Percentiles rank a stretch among this genome's conserved stretches.
Evolutionary conservation across 2,329 filamentous ascomycete genomes (phyloP).

Genomic region (Pseudogymnoascus sp.): DNA sequence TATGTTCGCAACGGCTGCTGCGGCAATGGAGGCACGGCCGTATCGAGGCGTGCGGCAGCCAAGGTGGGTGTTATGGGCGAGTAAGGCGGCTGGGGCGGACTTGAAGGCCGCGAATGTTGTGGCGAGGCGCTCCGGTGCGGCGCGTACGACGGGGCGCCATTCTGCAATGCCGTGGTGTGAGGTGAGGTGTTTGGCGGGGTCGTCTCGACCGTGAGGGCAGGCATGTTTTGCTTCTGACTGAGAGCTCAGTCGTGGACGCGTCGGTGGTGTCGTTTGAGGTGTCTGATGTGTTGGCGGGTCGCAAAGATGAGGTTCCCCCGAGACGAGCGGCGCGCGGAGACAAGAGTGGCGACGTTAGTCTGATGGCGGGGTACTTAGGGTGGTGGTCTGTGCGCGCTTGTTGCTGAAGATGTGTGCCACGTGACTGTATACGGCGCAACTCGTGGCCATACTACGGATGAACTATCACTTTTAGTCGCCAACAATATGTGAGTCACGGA

Average conservation of each 20-base stretch:
- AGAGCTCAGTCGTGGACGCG: background rate
- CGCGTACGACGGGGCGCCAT: slow-evolving; percentile 8
- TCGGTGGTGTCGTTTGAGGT: background rate
- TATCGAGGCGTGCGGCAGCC: slow-evolving; percentile 17
- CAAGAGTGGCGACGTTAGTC: background rate
- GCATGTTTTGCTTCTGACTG: slow-evolving; percentile 16
- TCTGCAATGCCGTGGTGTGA: background rate
- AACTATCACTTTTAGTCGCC: background rate
- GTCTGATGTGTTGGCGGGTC: slow-evolving; percentile 3
- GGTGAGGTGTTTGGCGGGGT: slow-evolving; percentile 11
- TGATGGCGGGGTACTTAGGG: slow-evolving; percentile 7
- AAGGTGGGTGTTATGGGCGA: slow-evolving; percentile 27
- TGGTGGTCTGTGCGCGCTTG: background rate
- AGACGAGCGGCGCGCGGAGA: background rate
- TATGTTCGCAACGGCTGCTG: slow-evolving; percentile 27
- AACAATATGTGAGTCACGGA: background rate
- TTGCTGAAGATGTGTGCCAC: background rate
- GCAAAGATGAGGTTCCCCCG: slow-evolving; percentile 4
- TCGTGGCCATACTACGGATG: background rate
- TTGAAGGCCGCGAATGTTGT: slow-evolving; percentile 20
- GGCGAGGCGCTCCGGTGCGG: slow-evolving; percentile 4
- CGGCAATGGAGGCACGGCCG: background rate
- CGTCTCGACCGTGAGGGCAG: slow-evolving; percentile 21
- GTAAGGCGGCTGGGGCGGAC: slow-evolving; percentile 23
- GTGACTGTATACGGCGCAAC: background rate